Evolutionary conservation across 2,329 filamentous ascomycete species (phyloP).

Genomic region (Penicillium sclerotigenum): DNA sequence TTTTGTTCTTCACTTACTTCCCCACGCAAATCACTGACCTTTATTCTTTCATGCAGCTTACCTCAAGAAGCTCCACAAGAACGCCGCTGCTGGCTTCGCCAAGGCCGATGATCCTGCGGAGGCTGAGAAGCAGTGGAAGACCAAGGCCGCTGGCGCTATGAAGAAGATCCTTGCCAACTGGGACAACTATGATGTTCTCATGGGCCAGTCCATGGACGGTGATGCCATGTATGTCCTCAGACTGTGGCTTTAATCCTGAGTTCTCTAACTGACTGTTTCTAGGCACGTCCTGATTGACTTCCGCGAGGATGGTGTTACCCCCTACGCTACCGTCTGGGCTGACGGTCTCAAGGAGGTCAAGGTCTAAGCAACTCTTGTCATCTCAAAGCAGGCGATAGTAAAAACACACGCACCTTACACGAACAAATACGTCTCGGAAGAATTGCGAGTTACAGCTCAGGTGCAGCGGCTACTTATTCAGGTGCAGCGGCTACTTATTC

Average conservation of each 20-base stretch:
- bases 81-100: slow-evolving; percentile 60
- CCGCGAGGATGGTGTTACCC: slow-evolving; percentile 91
- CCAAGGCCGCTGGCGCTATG: slow-evolving; percentile 62
- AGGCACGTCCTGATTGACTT: slow-evolving; percentile 94
- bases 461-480: slow-evolving; percentile 13
- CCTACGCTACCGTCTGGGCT: slow-evolving; percentile 91
- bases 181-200: slow-evolving; percentile 95
- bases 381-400: slow-evolving; percentile 8
- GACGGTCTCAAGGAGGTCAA: slow-evolving; percentile 85
- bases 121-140: slow-evolving; percentile 68
- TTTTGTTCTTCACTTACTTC: slow-evolving; percentile 4
- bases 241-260: background rate
- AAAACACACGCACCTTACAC: slow-evolving; percentile 22
- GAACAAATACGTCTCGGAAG: slow-evolving; percentile 25
- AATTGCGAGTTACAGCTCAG: slow-evolving; percentile 15
- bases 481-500: slow-evolving; percentile 14
- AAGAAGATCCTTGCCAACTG: slow-evolving; percentile 87
- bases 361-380: slow-evolving; percentile 60
- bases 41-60: slow-evolving; percentile 57
- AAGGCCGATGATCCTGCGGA: slow-evolving; percentile 50
- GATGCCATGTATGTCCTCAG: slow-evolving; percentile 76
- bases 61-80: slow-evolving; percentile 82
- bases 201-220: slow-evolving; percentile 86
- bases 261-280: background rate
- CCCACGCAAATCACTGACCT: background rate